Evolutionary conservation across 148 eudicot genomes (phyloP), one percentile per base, ranked within the genome.

Genomic region (Camellia granthamiana): DNA sequence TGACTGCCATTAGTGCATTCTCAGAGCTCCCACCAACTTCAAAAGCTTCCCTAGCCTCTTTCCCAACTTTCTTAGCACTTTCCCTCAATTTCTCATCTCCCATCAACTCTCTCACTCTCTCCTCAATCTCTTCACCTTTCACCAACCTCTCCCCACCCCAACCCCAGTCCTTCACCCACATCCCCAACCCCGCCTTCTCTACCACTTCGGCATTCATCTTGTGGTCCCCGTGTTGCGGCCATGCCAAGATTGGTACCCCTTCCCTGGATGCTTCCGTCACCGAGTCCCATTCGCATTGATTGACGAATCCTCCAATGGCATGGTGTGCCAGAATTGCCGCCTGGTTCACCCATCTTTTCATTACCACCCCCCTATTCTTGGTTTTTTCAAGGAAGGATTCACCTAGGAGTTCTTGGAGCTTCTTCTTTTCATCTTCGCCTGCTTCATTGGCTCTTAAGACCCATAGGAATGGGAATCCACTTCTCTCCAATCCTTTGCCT

Each of bases 391-490:
- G 54, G 65, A 42, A 59, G 0, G 78, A 59, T 6, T 64, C 58
- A 5, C 79, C 70, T 21, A 44, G 41, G 44, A 74, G 43, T 6
- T 74, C 77, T n/a, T 62, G 43, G 46, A 74, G 6, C 7, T 70
- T 43, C 47, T 65, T 19, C 7, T 38, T 23, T 15, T 21, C 41
- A 0, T 76, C 15, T 43, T 58, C 21, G 3, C 12, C 18, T 30
- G 38, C 38, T 30, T 30, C 38, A 30, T 30, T 30, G 3, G 30
- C 78, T 21, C 69, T 60, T 54, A 86, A 76, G 30, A 89, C 79
- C 91, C 89, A 86, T 6, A 87, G 19, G 52, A 86, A 89, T 60
- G 75, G 73, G 59, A 64, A 79, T 7, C 67, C 77, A n/a, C 89
- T 84, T 19, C 49, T 44, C 69, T 78, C 85, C 75, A 88, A 72